Base-by-base conservation (phyloP, 1,284 basidiomycete species). In the Ganoderma multipileum region DNA sequence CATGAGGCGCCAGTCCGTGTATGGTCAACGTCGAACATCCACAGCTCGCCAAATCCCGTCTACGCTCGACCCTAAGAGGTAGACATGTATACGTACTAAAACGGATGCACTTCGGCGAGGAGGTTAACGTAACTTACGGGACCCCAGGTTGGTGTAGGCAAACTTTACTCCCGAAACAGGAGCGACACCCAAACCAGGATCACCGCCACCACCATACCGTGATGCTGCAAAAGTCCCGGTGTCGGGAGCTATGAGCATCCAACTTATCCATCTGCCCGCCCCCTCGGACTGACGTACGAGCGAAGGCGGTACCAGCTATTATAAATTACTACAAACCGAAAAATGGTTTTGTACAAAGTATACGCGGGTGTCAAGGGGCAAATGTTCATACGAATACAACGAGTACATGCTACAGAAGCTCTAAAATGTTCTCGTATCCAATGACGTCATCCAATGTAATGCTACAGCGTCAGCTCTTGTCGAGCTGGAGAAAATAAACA, bases 381-480 rank as follows among this genome's bases (percentile, higher is more conserved):
- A 55, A 23, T 54, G 28, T 16, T 11, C 14, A 30, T 57, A 20
- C 3, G 5, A 9, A 28, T 47, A 62, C 61, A 62, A n/a, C 30
- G 14, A 47, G 44, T 62, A 52, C 47, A 12, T 33, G 61, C 47
- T 62, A 62, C 61, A 62, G 58, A 33, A 30, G 36, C 58, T 60
- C 36, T 26, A 60, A 39, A 23, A 7, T 33, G 36, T 14, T 28
- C 23, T 42, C 23, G 38, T 39, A 42, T 60, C 58, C 44, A 47
- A 47, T 18, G 20, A 47, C 20, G 18, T 47, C 44, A 23, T 47
- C 44, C 36, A 60, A 42, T 41, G 38, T 28, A 60, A 26, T 33
- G 61, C 61, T 62, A 62, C 61, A 62, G 33, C 61, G n/a, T 62
- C 58, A 41, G 58, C 58, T 28, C 23, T 14, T n/a, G 11, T 41